Conservation (phyloP, 2,329 filamentous ascomycete genomes). For the Stenocarpella maydis region DNA sequence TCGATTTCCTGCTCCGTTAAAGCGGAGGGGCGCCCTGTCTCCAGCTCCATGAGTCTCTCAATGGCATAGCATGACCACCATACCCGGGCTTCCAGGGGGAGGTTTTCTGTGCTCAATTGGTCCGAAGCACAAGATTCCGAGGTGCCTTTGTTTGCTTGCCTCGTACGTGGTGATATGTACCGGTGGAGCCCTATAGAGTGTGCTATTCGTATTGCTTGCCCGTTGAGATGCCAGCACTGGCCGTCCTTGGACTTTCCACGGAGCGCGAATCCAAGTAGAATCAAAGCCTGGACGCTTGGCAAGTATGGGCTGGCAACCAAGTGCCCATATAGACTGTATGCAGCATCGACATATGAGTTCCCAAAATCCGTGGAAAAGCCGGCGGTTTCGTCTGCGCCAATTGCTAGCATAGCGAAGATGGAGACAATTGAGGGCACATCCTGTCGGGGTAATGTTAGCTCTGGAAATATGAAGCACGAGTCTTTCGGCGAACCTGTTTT, state of each 20-base stretch:
- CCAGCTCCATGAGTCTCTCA: constrained; percentile 40
- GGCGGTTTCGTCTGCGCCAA: neutral
- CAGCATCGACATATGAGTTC: neutral
- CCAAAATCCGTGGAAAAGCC: constrained; percentile 1
- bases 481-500: neutral
- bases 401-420: neutral
- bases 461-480: neutral
- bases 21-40: constrained; percentile 38
- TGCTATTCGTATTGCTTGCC: constrained; percentile 40
- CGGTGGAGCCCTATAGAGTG: constrained; percentile 41
- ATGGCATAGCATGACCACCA: constrained; percentile 39
- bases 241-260: constrained; percentile 39
- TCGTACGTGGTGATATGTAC: constrained; percentile 15
- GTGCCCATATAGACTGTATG: constrained; percentile 5
- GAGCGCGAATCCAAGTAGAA: constrained; percentile 37
- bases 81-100: constrained; percentile 24
- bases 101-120: neutral
- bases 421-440: neutral
- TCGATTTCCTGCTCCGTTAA: constrained; percentile 35
- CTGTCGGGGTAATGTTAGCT: neutral
- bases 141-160: neutral
- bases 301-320: neutral
- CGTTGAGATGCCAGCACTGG: constrained; percentile 40
- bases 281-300: constrained; percentile 25
- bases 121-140: neutral